Evolutionary conservation across 257 asterid species (phyloP).

Genomic region (Henckelia pumila): DNA sequence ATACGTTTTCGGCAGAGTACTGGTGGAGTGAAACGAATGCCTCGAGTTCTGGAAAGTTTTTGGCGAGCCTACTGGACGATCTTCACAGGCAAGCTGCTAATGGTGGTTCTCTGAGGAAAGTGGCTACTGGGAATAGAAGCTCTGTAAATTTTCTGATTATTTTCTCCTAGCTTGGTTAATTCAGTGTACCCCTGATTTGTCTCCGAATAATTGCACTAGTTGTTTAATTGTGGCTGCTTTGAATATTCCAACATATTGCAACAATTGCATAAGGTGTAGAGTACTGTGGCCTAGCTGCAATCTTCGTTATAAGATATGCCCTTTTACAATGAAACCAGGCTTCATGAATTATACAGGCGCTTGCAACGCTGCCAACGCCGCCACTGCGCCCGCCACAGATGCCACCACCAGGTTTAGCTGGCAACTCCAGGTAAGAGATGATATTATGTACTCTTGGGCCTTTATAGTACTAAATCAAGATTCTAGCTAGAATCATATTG

Average conservation of each 20-base stretch:
- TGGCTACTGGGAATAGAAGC: too few relatives aligned
- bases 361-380: background rate
- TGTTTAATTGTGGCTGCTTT: background rate
- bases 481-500: too few relatives aligned
- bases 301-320: slow-evolving; percentile 5
- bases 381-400: background rate
- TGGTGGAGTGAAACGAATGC: too few relatives aligned
- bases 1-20: too few relatives aligned
- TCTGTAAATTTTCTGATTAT: background rate
- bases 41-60: too few relatives aligned
- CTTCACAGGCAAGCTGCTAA: too few relatives aligned
- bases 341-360: slow-evolving; percentile 1
- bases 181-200: slow-evolving; percentile 12
- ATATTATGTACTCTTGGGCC: too few relatives aligned
- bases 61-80: too few relatives aligned
- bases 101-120: too few relatives aligned
- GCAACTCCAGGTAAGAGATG: too few relatives aligned
- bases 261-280: background rate
- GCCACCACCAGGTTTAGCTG: too few relatives aligned
- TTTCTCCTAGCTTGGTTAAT: background rate
- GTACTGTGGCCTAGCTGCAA: slow-evolving; percentile 12
- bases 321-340: slow-evolving; percentile 12
- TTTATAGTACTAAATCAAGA: too few relatives aligned
- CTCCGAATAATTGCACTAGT: background rate
- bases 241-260: background rate